phyloP scores from a whole-genome alignment of 495 filamentous ascomycete genomes.

The Penicillium silybi region DNA sequence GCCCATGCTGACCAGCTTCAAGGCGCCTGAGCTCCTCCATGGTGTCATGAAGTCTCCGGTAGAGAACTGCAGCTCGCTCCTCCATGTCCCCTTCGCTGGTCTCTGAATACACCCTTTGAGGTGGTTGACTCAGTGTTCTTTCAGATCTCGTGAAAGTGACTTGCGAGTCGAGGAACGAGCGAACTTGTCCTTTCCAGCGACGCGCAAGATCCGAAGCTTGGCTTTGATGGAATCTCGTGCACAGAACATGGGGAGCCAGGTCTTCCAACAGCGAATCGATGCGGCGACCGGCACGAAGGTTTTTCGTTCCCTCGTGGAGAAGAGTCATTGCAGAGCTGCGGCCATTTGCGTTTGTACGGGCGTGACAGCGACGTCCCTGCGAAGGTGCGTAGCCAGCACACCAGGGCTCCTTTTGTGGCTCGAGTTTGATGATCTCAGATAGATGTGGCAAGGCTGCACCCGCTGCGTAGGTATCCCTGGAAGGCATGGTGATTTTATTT shows the following conservation, averaged over 20 bases:
- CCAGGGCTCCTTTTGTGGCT: slow-evolving; percentile 20
- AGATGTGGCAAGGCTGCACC: slow-evolving; percentile 8
- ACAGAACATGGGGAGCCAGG: slow-evolving; percentile 26
- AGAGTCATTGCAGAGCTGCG: slow-evolving; percentile 15
- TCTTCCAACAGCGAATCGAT: slow-evolving; percentile 19
- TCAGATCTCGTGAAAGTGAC: neutral
- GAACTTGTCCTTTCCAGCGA: slow-evolving; percentile 17
- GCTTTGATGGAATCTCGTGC: slow-evolving; percentile 21
- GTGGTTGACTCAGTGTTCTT: neutral
- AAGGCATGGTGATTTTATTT: neutral
- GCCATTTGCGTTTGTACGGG: slow-evolving; percentile 11
- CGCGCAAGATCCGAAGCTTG: slow-evolving; percentile 14
- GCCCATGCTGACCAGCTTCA: neutral
- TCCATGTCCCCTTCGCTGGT: neutral
- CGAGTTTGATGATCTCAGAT: slow-evolving; percentile 21
- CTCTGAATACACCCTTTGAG: neutral
- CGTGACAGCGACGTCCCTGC: slow-evolving; percentile 21
- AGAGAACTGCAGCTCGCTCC: neutral
- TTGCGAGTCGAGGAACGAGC: slow-evolving; percentile 6
- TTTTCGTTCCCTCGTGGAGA: slow-evolving; percentile 19
- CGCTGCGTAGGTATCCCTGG: neutral
- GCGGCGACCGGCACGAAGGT: slow-evolving; percentile 10
- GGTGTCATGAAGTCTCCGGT: neutral
- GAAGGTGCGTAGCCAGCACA: slow-evolving; percentile 25
- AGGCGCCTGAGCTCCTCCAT: neutral